A percentile compares a stretch with the other conserved stretches of the same genome.
Evolutionary conservation across 768 basidiomycete species (phyloP).

Genomic region (Rhizopogon rudus): DNA sequence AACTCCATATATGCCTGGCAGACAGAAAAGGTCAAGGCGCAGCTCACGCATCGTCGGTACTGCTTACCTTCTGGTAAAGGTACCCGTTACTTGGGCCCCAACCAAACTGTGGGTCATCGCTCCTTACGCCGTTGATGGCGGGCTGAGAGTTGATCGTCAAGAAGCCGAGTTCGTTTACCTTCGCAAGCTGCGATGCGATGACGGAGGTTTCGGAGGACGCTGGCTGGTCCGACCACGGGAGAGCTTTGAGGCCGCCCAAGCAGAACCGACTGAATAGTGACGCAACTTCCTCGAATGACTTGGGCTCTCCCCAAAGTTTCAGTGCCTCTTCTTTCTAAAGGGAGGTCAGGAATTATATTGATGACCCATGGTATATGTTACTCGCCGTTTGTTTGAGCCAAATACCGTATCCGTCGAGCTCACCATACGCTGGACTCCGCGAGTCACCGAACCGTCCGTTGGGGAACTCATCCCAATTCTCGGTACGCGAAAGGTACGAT

Average conservation of each 20-base stretch:
- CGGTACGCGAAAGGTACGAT: slow-evolving; percentile 92
- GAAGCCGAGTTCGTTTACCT: slow-evolving; percentile 89
- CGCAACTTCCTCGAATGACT: slow-evolving; percentile 57
- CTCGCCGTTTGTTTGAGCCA: slow-evolving; percentile 85
- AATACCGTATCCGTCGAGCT: slow-evolving; percentile 94
- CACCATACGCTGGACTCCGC: slow-evolving; percentile 95
- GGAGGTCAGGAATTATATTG: slow-evolving; percentile 4
- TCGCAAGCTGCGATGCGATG: slow-evolving; percentile 73
- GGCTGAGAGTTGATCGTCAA: slow-evolving; percentile 97
- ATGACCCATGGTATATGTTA: background rate
- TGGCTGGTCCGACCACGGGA: slow-evolving; percentile 96
- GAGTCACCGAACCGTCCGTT: slow-evolving; percentile 99
- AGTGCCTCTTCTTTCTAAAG: slow-evolving; percentile 80
- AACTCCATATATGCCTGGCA: slow-evolving; percentile 91
- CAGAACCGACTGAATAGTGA: slow-evolving; percentile 85
- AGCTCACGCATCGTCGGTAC: background rate
- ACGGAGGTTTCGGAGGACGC: slow-evolving; percentile 77
- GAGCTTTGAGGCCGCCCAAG: slow-evolving; percentile 57
- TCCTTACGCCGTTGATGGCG: slow-evolving; percentile 84
- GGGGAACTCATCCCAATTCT: slow-evolving; percentile 99
- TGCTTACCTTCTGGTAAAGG: slow-evolving; percentile 85
- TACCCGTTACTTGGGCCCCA: slow-evolving; percentile 96
- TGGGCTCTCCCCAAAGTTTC: slow-evolving; percentile 85
- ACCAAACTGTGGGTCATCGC: slow-evolving; percentile 81
- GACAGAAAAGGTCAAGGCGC: slow-evolving; percentile 1